phyloP scores from a whole-genome alignment of 495 filamentous ascomycete genomes.

The Podospora didyma region DNA sequence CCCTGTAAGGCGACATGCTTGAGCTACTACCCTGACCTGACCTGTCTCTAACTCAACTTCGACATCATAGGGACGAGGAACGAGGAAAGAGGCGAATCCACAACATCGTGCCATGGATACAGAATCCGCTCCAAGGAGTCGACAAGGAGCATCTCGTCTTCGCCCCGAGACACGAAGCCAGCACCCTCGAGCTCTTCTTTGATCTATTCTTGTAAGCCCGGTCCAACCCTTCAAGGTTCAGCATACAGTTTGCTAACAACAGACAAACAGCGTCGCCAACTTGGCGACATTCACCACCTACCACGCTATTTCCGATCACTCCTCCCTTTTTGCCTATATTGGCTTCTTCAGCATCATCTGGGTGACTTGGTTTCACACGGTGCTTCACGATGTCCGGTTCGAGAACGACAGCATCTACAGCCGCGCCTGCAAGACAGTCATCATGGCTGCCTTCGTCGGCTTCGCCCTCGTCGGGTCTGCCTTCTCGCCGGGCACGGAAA shows the following conservation, averaged over 20 bases:
- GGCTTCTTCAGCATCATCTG: slow-evolving; percentile 50
- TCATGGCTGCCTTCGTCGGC: slow-evolving; percentile 60
- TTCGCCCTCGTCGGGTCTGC: slow-evolving; percentile 59
- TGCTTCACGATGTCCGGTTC: slow-evolving; percentile 67
- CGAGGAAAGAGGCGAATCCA: slow-evolving; percentile 15
- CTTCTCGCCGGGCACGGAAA: slow-evolving; percentile 40
- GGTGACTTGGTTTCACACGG: slow-evolving; percentile 69
- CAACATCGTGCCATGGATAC: slow-evolving; percentile 18
- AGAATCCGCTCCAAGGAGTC: slow-evolving; percentile 23
- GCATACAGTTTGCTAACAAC: background rate
- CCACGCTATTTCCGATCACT: slow-evolving; percentile 39
- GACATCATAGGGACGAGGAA: background rate
- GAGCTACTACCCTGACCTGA: too few species aligned
- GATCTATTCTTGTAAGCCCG: slow-evolving; percentile 55
- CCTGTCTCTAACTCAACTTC: background rate
- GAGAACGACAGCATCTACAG: slow-evolving; percentile 64
- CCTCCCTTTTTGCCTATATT: slow-evolving; percentile 21
- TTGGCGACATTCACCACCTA: slow-evolving; percentile 55
- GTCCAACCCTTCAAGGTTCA: background rate
- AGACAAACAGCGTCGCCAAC: slow-evolving; percentile 43
- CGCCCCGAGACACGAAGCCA: slow-evolving; percentile 43
- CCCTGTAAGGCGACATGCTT: too few species aligned
- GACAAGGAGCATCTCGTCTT: slow-evolving; percentile 21
- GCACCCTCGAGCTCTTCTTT: slow-evolving; percentile 54
- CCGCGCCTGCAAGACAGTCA: slow-evolving; percentile 57